Base-by-base conservation (phyloP, 495 filamentous ascomycete species). In the Podospora tetraspora region DNA sequence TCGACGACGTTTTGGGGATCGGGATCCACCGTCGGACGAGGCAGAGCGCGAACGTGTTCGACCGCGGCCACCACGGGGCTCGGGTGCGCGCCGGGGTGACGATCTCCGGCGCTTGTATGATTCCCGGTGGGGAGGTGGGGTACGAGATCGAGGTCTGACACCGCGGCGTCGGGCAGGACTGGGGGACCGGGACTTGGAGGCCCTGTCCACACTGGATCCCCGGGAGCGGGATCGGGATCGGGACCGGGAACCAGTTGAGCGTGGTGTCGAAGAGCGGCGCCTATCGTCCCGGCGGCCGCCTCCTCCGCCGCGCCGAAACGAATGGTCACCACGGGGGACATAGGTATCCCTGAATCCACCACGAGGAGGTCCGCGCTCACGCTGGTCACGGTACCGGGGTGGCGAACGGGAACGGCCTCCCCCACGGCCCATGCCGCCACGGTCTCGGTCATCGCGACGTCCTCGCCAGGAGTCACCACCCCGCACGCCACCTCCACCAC, bases 371-470 rank as follows among this genome's bases (percentile, higher is more conserved):
- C 70, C 73, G 21, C 72, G 73, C 21, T 75, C 73, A 58, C 70
- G 68, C 13, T 66, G 62, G 57, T 81, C 76, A n/a, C 77, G 79
- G 67, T 76, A 80, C 59, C 82, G 68, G 77, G 86, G 74, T 58
- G 90, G 89, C n/a, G 90, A 91, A 32, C 87, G 80, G 23, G 92
- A 92, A 68, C 82, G 80, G 29, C 77, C 74, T 32, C 73, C 70
- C 25, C 82, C 76, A 10, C 81, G 80, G 21, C 78, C 79, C 52
- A 79, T 79, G 8, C 80, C 81, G 67, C 81, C 81, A 37, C 78
- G 73, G n/a, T 76, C 82, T 71, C 83, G 75, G 66, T 83, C 79
- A 25, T 83, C 82, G 63, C 86, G 85, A 58, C 77, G 78, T 60
- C 78, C 71, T n/a, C 75, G 75, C 73, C 74, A 77, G 13, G 77